A percentile compares a stretch with the other conserved stretches of the same genome.
Evolutionary conservation across 805 yeast species (phyloP).

Genomic region (Myxozyma neotropica): DNA sequence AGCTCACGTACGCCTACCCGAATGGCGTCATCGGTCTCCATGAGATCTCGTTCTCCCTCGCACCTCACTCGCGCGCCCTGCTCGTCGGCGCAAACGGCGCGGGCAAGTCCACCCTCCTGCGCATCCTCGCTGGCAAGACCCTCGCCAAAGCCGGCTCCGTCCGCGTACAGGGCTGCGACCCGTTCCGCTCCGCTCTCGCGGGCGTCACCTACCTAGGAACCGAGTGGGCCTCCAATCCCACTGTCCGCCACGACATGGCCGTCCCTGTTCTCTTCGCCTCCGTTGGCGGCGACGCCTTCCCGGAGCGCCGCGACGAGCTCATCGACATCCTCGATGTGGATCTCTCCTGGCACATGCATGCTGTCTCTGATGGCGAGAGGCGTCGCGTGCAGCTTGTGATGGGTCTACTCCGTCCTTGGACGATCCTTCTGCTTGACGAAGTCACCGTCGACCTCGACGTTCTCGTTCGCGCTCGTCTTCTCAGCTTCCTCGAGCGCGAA

Average conservation of each 20-base stretch:
- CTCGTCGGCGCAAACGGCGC: conserved; percentile 91
- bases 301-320: conserved; percentile 75
- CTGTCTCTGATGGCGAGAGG: conserved; percentile 91
- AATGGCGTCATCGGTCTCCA: conserved; percentile 66
- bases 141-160: conserved; percentile 74
- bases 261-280: conserved; percentile 76
- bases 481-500: conserved; percentile 72
- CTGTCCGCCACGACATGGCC: conserved; percentile 88
- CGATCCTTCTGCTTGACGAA: conserved; percentile 82
- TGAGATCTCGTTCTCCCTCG: conserved; percentile 61
- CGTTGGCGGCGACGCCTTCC: conserved; percentile 76
- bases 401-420: conserved; percentile 94
- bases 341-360: conserved; percentile 87
- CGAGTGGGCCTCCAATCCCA: conserved; percentile 93
- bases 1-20: conserved; percentile 71
- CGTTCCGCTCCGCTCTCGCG: conserved; percentile 64
- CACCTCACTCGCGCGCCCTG: conserved; percentile 73
- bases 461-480: conserved; percentile 73
- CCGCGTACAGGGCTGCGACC: conserved; percentile 79
- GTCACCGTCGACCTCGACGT: conserved; percentile 97
- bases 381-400: conserved; percentile 90
- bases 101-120: conserved; percentile 87
- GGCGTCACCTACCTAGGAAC: conserved; percentile 83
- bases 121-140: conserved; percentile 88
- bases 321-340: conserved; percentile 82